phyloP scores from a whole-genome alignment of 106 monocot genomes.

The Dendrobium huoshanense region DNA sequence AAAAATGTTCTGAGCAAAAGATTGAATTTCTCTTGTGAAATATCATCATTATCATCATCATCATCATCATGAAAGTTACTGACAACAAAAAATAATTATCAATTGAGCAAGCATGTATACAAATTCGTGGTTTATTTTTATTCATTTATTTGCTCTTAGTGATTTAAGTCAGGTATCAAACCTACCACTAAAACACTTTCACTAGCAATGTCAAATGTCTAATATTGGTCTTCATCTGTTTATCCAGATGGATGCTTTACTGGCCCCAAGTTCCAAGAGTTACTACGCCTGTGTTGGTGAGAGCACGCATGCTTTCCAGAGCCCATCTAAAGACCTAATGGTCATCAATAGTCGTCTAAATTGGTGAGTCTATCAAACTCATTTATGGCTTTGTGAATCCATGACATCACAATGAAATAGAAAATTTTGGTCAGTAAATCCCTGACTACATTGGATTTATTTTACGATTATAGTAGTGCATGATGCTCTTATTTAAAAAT shows the following conservation, averaged over 20 bases:
- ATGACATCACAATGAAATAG: not conserved
- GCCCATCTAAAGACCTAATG: constrained; percentile 87
- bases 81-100: too few species aligned
- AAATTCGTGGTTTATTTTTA: too few species aligned
- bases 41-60: too few species aligned
- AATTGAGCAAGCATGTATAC: too few species aligned
- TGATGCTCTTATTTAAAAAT: too few species aligned
- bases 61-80: too few species aligned
- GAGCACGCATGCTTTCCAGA: constrained; percentile 93
- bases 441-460: not conserved
- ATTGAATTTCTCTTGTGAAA: too few species aligned
- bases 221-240: not conserved
- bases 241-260: constrained; percentile 71
- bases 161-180: too few species aligned
- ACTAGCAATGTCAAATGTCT: not conserved
- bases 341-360: constrained; percentile 84
- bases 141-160: too few species aligned
- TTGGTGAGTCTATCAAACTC: constrained; percentile 22
- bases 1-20: too few species aligned
- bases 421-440: not conserved
- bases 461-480: too few species aligned
- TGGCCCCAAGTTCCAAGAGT: constrained; percentile 91
- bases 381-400: not conserved
- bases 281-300: constrained; percentile 95
- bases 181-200: too few species aligned